These are phyloP conservation scores for Ustilago tritici DNA, from an alignment of 1,284 basidiomycete genomes.

Conservation along the genomic window DNA sequence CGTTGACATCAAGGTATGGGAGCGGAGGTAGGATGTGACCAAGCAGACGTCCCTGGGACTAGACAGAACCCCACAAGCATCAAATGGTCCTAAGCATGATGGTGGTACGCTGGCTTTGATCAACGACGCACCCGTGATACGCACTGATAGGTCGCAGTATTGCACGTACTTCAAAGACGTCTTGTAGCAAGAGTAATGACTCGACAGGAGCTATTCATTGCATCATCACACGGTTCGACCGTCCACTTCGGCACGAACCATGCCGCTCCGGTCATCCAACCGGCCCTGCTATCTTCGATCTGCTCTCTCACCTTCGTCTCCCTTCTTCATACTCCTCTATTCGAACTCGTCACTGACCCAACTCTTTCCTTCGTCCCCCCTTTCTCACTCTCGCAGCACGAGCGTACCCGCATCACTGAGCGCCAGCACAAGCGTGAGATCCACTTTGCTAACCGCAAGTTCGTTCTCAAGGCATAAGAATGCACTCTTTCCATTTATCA, in stretches of 20 bases:
- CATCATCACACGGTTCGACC: too few relatives aligned
- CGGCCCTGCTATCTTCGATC: not conserved
- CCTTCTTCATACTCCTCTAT: not conserved
- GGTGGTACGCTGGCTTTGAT: too few relatives aligned
- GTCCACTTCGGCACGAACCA: too few relatives aligned
- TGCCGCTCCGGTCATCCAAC: too few relatives aligned
- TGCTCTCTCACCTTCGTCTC: not conserved
- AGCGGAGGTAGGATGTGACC: not conserved
- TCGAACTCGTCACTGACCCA: slow-evolving; percentile 13
- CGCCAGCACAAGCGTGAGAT: slow-evolving; percentile 69
- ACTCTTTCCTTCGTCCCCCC: not conserved
- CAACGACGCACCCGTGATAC: too few relatives aligned
- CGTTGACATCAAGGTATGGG: not conserved
- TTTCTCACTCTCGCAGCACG: slow-evolving; percentile 48
- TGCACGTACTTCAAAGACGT: too few relatives aligned
- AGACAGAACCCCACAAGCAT: not conserved
- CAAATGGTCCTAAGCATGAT: not conserved
- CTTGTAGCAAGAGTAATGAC: too few relatives aligned
- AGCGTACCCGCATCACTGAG: slow-evolving; percentile 65
- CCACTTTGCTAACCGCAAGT: slow-evolving; percentile 68
- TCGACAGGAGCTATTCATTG: too few relatives aligned
- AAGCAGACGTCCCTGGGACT: not conserved
- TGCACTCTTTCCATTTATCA: not conserved
- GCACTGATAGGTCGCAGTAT: too few relatives aligned
- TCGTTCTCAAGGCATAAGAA: slow-evolving; percentile 69